These are phyloP conservation scores for Citrullus amarus DNA, from an alignment of 306 rosid species.

Conservation along the genomic window DNA sequence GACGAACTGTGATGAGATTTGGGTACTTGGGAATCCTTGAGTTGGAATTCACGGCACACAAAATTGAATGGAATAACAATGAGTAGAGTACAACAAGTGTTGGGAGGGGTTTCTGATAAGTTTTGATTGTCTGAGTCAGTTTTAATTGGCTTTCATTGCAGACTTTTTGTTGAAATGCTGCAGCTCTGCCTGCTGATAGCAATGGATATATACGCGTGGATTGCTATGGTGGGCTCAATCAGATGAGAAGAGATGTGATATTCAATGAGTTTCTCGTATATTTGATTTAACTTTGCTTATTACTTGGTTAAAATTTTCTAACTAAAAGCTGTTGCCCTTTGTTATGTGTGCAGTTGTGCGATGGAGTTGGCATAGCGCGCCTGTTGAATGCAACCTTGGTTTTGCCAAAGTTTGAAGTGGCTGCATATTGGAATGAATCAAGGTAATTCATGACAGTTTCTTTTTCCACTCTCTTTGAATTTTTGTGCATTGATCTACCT, in stretches of 20 bases:
- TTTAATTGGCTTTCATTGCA: slow-evolving; percentile 75
- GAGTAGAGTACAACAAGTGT: background rate
- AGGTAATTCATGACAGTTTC: slow-evolving; percentile 27
- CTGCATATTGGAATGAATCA: slow-evolving; percentile 87
- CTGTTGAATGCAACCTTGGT: slow-evolving; percentile 77
- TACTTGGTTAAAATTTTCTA: slow-evolving; percentile 9
- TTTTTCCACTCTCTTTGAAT: background rate
- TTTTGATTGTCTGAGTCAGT: slow-evolving; percentile 35
- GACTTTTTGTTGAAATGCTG: slow-evolving; percentile 64
- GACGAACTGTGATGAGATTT: background rate
- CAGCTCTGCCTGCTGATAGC: slow-evolving; percentile 61
- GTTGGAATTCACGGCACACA: background rate
- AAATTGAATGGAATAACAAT: background rate
- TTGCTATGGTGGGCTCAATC: slow-evolving; percentile 95
- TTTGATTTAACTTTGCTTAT: background rate
- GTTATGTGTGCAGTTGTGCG: slow-evolving; percentile 58
- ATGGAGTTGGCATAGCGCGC: slow-evolving; percentile 84
- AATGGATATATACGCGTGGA: slow-evolving; percentile 85
- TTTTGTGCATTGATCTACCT: background rate
- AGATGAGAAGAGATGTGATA: slow-evolving; percentile 95
- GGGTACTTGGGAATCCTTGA: background rate
- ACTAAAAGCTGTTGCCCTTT: slow-evolving; percentile 12
- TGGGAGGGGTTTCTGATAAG: slow-evolving; percentile 1
- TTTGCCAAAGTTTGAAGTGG: slow-evolving; percentile 88
- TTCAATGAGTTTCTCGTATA: background rate